Evolutionary conservation across 768 basidiomycete species (phyloP), one percentile per base, ranked within the genome.

Genomic region (Psilocybe cubensis): DNA sequence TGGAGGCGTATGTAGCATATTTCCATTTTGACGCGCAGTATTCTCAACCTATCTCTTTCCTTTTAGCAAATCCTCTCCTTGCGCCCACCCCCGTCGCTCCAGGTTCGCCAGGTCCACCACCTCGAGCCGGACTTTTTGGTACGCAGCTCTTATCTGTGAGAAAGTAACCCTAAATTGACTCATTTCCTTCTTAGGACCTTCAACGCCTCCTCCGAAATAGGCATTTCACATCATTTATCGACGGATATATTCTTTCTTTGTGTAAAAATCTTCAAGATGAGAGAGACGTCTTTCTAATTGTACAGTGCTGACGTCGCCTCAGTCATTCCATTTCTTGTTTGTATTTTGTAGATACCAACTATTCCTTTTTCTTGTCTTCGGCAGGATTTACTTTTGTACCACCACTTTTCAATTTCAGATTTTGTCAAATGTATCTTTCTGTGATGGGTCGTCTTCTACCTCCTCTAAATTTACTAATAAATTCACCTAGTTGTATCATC

Each of bases 41-140:
- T 7, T 14, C 4, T 21, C 4, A 24, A 43, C 20, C 40, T 9
- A 52, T 50, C 33, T 40, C 31, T 45, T 49, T 28, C 24, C 18
- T 12, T 51, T 6, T 64, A 91, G 89, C 90, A 3, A 89, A 90
- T 64, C 87, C 88, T 3, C 67, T 85, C 5, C 65, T 88, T 8
- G 76, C 81, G 1, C 87, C 88, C 0, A 71, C 76, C 2, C 74
- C 81, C 0, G 59, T 76, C 4, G 64, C 71, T 0, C 72, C 76
- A 0, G 67, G 74, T 1, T 59, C 78, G 6, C 74, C 77, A 5
- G 72, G 79, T 0, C 85, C 86, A 9, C 76, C 85, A 6, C 72
- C 79, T 7, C 81, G 86, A 59, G 64, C 77, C 31, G 89, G 89
- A 28, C 76, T 92, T 20, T 92, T 91, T 65, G 89, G 89, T 88